Evolutionary conservation across 1,284 basidiomycete species (phyloP).

Genomic region (Tilletia indica): DNA sequence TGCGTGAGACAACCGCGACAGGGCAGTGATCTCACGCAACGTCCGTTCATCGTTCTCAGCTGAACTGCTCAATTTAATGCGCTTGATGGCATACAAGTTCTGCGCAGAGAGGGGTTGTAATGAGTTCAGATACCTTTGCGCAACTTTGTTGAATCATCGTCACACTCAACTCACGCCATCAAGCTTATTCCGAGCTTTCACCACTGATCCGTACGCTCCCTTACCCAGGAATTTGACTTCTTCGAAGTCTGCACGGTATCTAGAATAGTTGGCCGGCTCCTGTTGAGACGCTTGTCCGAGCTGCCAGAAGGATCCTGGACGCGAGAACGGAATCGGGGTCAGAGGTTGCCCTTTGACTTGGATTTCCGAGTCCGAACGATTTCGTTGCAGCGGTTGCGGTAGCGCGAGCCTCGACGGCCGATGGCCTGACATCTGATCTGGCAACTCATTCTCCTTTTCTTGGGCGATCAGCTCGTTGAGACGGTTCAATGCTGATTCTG

Average conservation of each 20-base stretch:
- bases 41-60: slow-evolving; percentile 80
- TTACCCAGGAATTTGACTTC: slow-evolving; percentile 64
- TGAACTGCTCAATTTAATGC: slow-evolving; percentile 73
- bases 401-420: background rate
- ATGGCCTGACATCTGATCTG: background rate
- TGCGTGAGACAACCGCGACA: slow-evolving; percentile 81
- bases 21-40: slow-evolving; percentile 83
- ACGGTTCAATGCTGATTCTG: slow-evolving; percentile 31
- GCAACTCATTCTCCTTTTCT: slow-evolving; percentile 27
- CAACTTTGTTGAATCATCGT: background rate
- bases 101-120: background rate
- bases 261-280: slow-evolving; percentile 30
- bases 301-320: slow-evolving; percentile 47
- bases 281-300: slow-evolving; percentile 27
- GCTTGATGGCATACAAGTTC: slow-evolving; percentile 70
- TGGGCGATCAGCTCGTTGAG: slow-evolving; percentile 45
- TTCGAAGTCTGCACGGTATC: slow-evolving; percentile 54
- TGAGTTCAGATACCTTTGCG: background rate
- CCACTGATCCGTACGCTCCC: slow-evolving; percentile 88
- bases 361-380: background rate
- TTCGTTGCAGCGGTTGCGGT: background rate
- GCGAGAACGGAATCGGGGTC: background rate
- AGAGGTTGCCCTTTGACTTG: background rate
- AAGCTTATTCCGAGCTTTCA: slow-evolving; percentile 82
- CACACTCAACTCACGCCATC: slow-evolving; percentile 52